Evolutionary conservation across 2,329 filamentous ascomycete species (phyloP).

Genomic region (Aspergillus transmontanensis): DNA sequence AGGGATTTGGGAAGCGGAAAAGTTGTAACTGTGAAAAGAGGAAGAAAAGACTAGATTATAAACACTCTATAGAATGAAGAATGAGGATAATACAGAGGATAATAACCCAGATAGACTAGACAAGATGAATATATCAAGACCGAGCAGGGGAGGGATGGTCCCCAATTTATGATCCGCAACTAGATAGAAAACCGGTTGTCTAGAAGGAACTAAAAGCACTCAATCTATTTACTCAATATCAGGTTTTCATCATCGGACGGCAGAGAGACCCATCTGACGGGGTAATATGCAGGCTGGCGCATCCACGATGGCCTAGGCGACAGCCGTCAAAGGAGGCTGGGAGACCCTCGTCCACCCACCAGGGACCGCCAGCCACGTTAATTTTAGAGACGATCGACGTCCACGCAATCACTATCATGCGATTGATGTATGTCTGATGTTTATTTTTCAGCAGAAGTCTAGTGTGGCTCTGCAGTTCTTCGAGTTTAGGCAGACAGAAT

Average conservation of each 20-base stretch:
- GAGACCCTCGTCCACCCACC: slow-evolving; percentile 11
- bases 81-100: neutral
- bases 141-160: neutral
- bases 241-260: slow-evolving; percentile 20
- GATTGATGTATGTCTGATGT: neutral
- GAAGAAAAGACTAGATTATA: neutral
- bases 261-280: slow-evolving; percentile 17
- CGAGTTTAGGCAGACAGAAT: slow-evolving; percentile 2
- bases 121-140: neutral
- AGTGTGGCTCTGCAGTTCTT: neutral
- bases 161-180: slow-evolving; percentile 12
- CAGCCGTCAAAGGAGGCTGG: slow-evolving; percentile 26
- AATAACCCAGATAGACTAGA: neutral
- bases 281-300: slow-evolving; percentile 22
- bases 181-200: neutral
- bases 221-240: neutral
- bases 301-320: slow-evolving; percentile 18
- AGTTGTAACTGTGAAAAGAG: neutral
- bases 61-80: neutral
- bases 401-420: slow-evolving; percentile 10
- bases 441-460: neutral
- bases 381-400: slow-evolving; percentile 12
- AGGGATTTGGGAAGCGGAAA: neutral
- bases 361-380: slow-evolving; percentile 19
- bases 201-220: slow-evolving; percentile 5